These are phyloP conservation scores for Penicillium sp. DNA, from an alignment of 2,329 filamentous ascomycete species.

Conservation along the genomic window DNA sequence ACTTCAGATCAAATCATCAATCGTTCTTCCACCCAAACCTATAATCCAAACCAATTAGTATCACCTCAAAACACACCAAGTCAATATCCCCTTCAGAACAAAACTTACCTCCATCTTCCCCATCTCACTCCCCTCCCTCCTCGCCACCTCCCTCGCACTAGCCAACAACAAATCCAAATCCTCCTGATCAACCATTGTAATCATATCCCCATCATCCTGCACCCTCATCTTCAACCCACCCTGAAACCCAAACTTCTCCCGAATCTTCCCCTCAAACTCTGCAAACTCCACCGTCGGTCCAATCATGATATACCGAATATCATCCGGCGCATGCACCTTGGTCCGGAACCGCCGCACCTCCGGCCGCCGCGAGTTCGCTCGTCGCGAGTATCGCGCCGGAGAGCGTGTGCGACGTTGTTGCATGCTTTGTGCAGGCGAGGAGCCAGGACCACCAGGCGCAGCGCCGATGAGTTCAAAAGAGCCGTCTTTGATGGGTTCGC, in stretches of 20 bases:
- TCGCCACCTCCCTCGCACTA: conserved; percentile 70
- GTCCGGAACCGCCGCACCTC: conserved; percentile 81
- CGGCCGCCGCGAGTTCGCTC: conserved; percentile 52
- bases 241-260: conserved; percentile 80
- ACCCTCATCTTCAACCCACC: conserved; percentile 77
- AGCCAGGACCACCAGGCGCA: conserved; percentile 37
- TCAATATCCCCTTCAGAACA: conserved; percentile 13
- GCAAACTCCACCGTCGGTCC: conserved; percentile 73
- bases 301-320: conserved; percentile 93
- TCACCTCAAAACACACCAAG: background rate
- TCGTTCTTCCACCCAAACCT: conserved; percentile 54
- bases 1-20: conserved; percentile 31
- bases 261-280: conserved; percentile 78
- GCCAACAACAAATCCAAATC: conserved; percentile 88
- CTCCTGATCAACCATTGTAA: conserved; percentile 95
- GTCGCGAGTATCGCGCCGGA: conserved; percentile 36
- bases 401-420: conserved; percentile 41
- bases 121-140: conserved; percentile 77
- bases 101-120: conserved; percentile 91
- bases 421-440: conserved; percentile 30
- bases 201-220: conserved; percentile 92
- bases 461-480: conserved; percentile 79
- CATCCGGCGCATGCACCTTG: conserved; percentile 84
- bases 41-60: conserved; percentile 13
- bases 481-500: conserved; percentile 72